Conservation (phyloP, 2,329 filamentous ascomycete genomes). For the Monilinia vaccinii-corymbosi region DNA sequence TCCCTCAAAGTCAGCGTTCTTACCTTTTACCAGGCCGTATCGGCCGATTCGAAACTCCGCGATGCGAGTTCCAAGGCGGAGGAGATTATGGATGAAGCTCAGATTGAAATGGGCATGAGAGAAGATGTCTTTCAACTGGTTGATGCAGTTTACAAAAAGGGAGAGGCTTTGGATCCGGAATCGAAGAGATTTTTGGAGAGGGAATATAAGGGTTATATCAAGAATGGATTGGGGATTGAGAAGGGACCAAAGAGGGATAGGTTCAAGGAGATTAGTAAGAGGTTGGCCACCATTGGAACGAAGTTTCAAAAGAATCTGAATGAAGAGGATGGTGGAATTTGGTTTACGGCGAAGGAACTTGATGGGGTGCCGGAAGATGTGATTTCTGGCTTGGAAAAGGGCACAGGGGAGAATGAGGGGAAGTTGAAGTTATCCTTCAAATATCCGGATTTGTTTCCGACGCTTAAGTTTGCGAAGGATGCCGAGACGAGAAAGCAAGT, state of each 20-base stretch:
- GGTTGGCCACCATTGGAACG: conserved; percentile 64
- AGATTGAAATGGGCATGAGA: conserved; percentile 71
- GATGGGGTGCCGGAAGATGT: conserved; percentile 68
- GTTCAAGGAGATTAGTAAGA: conserved; percentile 81
- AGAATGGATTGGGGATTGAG: conserved; percentile 65
- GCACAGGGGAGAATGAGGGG: conserved; percentile 61
- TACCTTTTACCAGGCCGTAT: conserved; percentile 75
- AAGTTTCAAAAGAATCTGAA: conserved; percentile 73
- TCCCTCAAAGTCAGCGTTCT: conserved; percentile 55
- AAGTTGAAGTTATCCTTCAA: conserved; percentile 73
- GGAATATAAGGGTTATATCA: conserved; percentile 67
- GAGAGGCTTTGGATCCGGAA: conserved; percentile 58
- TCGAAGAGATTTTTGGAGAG: conserved; percentile 66
- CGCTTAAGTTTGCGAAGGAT: conserved; percentile 67
- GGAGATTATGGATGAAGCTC: conserved; percentile 66
- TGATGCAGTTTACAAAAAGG: conserved; percentile 46
- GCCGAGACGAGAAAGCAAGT: conserved; percentile 59
- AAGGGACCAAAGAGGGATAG: conserved; percentile 62
- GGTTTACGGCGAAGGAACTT: conserved; percentile 66
- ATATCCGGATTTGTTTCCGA: conserved; percentile 72
- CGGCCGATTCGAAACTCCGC: conserved; percentile 55
- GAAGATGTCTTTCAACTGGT: conserved; percentile 69
- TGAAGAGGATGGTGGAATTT: conserved; percentile 72
- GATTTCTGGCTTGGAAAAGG: conserved; percentile 57
- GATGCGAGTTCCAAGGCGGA: conserved; percentile 71